Base-by-base conservation (phyloP, 1,284 basidiomycete species). In the Agaricales sp. region DNA sequence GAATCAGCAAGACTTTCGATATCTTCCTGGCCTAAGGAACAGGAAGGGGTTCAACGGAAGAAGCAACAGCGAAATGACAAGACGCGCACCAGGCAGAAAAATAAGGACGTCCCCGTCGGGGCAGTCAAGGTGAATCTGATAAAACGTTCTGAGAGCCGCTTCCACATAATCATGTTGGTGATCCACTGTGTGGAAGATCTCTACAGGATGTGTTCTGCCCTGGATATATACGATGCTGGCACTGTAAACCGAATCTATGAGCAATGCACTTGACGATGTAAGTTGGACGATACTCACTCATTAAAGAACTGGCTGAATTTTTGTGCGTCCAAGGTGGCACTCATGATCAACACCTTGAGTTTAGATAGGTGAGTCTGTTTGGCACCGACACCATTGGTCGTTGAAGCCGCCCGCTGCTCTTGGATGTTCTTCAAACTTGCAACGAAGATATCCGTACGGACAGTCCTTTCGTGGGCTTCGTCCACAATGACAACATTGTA, bases 311-410 rank as follows among this genome's bases (percentile, higher is more conserved):
- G 73, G 63, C 87, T 88, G 63, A 99, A 99, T 54, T 90, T 90
- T 52, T 92, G 83, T 0, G 94, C 93, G 62, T 99, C 94, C 16
- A 99, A 75, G 2, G 95, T 99, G 1, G 95, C 95, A 66, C 89
- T 93, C 95, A 98, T 99, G 59, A 99, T 78, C 18, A 99, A 78
- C 47, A 99, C 77, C 64, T 95, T 98, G 54, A 99, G 75, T 16
- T 8, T n/a, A 14, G 78, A 80, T 53, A 73, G 74, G 3, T 58
- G 55, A 39, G 69, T 70, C 18, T 61, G 60, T 51, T 73, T 71
- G 20, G 67, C 69, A 54, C 71, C 75, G 25, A 54, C 63, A 50
- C 69, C 59, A 2, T 59, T 55, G 3, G 68, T 54, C 1, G 65
- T 61, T 20, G 39, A 16, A 11, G 13, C n/a, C 54, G 86, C 87